A percentile compares a stretch with the other conserved stretches of the same genome.
phyloP scores from a whole-genome alignment of 768 basidiomycete species.

The Suillus cothurnatus region DNA sequence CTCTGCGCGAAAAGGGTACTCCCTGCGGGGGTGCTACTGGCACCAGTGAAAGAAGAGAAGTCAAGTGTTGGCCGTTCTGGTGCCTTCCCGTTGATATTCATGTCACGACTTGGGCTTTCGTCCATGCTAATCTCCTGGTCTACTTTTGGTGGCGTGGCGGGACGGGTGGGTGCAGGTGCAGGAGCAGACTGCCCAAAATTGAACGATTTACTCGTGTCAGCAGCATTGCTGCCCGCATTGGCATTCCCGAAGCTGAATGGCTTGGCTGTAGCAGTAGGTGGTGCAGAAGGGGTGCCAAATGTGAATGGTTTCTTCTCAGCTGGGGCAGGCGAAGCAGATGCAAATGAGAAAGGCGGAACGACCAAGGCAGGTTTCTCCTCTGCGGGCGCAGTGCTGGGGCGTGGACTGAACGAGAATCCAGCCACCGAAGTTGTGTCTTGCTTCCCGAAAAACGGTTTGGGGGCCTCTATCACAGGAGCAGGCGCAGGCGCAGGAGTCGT shows the following conservation, averaged over 20 bases:
- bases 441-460: constrained; percentile 46
- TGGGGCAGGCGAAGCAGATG: constrained; percentile 37
- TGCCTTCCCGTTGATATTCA: constrained; percentile 48
- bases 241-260: constrained; percentile 53
- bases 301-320: constrained; percentile 44
- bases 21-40: constrained; percentile 32
- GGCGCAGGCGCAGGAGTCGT: constrained; percentile 13
- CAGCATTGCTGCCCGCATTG: constrained; percentile 33
- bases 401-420: constrained; percentile 48
- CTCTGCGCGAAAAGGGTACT: constrained; percentile 39
- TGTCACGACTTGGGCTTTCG: constrained; percentile 74
- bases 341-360: constrained; percentile 29
- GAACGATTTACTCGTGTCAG: constrained; percentile 57
- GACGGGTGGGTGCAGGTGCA: constrained; percentile 39
- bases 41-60: constrained; percentile 50
- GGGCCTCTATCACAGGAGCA: constrained; percentile 31
- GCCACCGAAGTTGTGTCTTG: constrained; percentile 23
- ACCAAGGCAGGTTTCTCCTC: constrained; percentile 25
- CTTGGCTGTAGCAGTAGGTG: constrained; percentile 23
- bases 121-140: constrained; percentile 79
- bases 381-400: constrained; percentile 22
- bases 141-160: constrained; percentile 66
- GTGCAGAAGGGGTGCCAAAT: constrained; percentile 43
- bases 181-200: constrained; percentile 48
- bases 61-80: constrained; percentile 43